Evolutionary conservation across 2,329 filamentous ascomycete species (phyloP).

Genomic region (Fusarium palustre): DNA sequence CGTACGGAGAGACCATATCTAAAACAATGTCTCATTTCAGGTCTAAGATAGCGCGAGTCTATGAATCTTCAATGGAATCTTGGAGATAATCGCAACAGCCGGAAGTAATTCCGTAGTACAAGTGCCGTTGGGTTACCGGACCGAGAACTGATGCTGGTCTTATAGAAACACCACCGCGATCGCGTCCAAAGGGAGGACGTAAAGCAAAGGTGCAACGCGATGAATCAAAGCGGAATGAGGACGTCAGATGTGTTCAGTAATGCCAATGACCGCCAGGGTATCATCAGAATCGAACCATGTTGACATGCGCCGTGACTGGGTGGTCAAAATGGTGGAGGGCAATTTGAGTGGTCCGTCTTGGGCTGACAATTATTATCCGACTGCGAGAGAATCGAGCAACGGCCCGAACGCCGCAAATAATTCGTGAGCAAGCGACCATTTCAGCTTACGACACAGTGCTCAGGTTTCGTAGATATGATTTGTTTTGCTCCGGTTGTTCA

Average conservation of each 20-base stretch:
- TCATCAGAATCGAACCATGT: slow-evolving; percentile 35
- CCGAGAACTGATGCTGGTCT: neutral
- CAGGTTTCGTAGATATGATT: neutral
- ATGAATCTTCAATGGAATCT: slow-evolving; percentile 8
- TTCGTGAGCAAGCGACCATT: slow-evolving; percentile 17
- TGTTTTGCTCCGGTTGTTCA: neutral
- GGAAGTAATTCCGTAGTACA: slow-evolving; percentile 4
- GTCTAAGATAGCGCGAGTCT: slow-evolving; percentile 1
- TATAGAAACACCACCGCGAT: neutral
- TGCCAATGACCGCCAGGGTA: slow-evolving; percentile 28
- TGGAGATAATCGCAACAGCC: neutral
- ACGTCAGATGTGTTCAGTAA: neutral
- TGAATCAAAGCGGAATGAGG: neutral
- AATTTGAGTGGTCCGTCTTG: slow-evolving; percentile 22
- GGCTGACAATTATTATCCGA: slow-evolving; percentile 17
- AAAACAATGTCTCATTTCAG: slow-evolving; percentile 16
- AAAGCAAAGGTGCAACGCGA: neutral
- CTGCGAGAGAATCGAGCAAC: slow-evolving; percentile 23
- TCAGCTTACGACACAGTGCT: slow-evolving; percentile 19
- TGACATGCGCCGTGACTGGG: slow-evolving; percentile 28
- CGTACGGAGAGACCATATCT: slow-evolving; percentile 7
- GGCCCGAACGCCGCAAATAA: slow-evolving; percentile 31
- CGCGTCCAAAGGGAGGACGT: neutral
- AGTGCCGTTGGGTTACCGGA: neutral
- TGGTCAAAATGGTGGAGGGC: slow-evolving; percentile 27